phyloP scores from a whole-genome alignment of 2,329 filamentous ascomycete genomes.

The Penicillium sp. region DNA sequence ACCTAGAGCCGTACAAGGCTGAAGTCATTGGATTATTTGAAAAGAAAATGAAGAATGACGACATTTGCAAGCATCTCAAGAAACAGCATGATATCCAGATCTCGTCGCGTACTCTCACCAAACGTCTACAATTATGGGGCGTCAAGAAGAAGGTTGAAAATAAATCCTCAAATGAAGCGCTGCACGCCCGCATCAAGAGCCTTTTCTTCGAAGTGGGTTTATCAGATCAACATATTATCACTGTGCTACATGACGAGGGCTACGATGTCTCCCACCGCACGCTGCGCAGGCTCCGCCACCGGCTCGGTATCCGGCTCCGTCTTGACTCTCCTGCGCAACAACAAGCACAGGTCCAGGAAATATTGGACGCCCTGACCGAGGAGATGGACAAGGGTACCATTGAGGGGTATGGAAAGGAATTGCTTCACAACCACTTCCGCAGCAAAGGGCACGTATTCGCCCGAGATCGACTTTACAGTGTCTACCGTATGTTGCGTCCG shows the following conservation, averaged over 20 bases:
- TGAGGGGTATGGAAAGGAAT: constrained; percentile 13
- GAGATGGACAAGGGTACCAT: constrained; percentile 14
- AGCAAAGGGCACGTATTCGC: constrained; percentile 13
- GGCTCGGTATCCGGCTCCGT: constrained; percentile 9
- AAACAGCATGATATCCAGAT: constrained; percentile 6
- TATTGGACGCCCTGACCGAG: constrained; percentile 3
- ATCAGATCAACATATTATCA: constrained; percentile 11
- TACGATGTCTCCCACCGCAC: constrained; percentile 9
- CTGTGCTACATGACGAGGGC: constrained; percentile 14
- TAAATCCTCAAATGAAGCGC: not conserved
- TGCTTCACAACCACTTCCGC: constrained; percentile 14
- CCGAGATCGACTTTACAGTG: constrained; percentile 17
- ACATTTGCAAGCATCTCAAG: constrained; percentile 12
- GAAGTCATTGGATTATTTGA: constrained; percentile 6
- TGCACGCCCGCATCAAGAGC: constrained; percentile 11
- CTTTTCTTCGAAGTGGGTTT: constrained; percentile 17
- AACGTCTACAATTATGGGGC: constrained; percentile 14
- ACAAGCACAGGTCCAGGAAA: constrained; percentile 10
- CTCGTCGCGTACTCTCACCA: constrained; percentile 12
- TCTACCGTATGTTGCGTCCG: constrained; percentile 10
- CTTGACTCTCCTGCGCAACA: constrained; percentile 7
- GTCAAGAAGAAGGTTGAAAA: constrained; percentile 7
- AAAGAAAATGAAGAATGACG: constrained; percentile 7
- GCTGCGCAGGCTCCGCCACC: constrained; percentile 5
- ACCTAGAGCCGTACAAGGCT: constrained; percentile 5